phyloP scores from a whole-genome alignment of 805 yeast genomes.

The Alloascoidea hylecoeti region DNA sequence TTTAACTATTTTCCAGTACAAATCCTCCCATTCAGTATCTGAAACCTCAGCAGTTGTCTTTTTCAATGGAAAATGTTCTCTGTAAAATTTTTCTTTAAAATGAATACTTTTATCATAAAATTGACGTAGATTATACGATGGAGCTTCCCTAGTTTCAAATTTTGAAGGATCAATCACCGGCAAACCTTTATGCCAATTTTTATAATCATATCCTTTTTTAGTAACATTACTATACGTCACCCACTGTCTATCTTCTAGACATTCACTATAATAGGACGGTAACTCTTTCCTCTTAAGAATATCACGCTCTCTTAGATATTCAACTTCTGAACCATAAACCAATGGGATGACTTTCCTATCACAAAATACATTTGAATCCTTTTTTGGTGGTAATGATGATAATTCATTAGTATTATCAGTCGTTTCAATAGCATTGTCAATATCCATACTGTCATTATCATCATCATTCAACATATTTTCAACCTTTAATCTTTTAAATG shows the following conservation, averaged over 20 bases:
- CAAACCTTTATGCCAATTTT: conserved; percentile 26
- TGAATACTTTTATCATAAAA: conserved; percentile 40
- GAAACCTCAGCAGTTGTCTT: conserved; percentile 2
- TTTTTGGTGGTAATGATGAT: not conserved
- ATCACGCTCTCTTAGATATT: not conserved
- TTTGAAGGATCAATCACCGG: conserved; percentile 24
- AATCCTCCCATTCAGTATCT: conserved; percentile 19
- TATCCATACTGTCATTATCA: not conserved
- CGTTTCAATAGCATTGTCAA: too few relatives aligned
- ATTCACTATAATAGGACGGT: not conserved
- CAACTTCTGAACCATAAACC: conserved; percentile 1
- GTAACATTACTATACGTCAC: conserved; percentile 5
- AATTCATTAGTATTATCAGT: too few relatives aligned
- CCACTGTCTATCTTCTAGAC: conserved; percentile 2
- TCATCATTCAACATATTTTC: not conserved
- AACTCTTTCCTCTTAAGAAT: not conserved
- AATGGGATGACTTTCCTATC: not conserved
- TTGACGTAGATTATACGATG: conserved; percentile 40
- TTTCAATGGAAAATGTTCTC: conserved; percentile 2
- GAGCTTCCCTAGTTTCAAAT: conserved; percentile 26
- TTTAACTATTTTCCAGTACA: conserved; percentile 27
- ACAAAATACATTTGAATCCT: not conserved
- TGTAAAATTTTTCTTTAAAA: conserved; percentile 15
- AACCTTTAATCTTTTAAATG: not conserved
- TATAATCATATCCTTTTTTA: conserved; percentile 20